A percentile compares a stretch with the other conserved stretches of the same genome.
Conservation (phyloP, 306 rosid species). For the Glycine latifolia region DNA sequence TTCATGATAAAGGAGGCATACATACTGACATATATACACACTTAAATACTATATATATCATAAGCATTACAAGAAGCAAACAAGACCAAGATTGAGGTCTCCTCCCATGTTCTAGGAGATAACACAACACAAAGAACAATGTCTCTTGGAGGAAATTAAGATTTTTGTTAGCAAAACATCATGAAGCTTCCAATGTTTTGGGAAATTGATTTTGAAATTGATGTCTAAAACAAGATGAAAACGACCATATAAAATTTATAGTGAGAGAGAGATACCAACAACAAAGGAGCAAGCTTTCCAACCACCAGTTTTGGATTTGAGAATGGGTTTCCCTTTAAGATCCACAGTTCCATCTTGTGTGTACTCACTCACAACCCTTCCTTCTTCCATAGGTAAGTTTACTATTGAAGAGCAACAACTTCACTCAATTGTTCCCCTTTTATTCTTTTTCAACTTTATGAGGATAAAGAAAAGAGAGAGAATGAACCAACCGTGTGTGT, state of each 20-base stretch:
- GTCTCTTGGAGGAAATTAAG: neutral
- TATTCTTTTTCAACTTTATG: neutral
- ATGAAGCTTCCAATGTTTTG: neutral
- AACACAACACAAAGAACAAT: neutral
- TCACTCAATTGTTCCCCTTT: neutral
- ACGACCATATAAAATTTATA: neutral
- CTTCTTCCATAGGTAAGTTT: slow-evolving; percentile 50
- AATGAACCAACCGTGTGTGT: neutral
- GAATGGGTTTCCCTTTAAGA: slow-evolving; percentile 76
- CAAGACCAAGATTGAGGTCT: neutral
- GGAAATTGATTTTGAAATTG: neutral
- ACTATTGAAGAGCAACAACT: neutral
- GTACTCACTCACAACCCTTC: slow-evolving; percentile 27
- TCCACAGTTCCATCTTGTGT: slow-evolving; percentile 85
- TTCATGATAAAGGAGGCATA: too few relatives aligned
- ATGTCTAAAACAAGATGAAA: neutral
- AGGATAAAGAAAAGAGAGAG: neutral
- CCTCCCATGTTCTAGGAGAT: neutral
- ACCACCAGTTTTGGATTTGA: slow-evolving; percentile 67
- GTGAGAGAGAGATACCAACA: slow-evolving; percentile 56
- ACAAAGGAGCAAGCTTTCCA: slow-evolving; percentile 87
- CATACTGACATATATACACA: too few relatives aligned
- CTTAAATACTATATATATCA: too few relatives aligned
- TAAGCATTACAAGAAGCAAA: neutral
- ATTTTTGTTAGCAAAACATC: neutral